phyloP scores from a whole-genome alignment of 768 basidiomycete genomes.

The Tricholoma saponaceum region DNA sequence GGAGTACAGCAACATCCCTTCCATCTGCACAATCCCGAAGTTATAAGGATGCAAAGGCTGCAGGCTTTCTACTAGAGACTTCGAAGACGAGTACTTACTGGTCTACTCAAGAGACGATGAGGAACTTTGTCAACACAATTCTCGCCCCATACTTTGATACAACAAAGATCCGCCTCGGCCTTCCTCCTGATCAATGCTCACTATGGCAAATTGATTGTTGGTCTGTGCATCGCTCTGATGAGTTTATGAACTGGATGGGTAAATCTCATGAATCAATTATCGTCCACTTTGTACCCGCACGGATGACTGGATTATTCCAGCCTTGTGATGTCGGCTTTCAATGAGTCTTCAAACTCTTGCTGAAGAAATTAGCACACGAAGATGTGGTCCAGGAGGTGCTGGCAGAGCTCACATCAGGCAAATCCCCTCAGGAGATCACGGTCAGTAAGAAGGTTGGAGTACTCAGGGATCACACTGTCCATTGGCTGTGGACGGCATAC shows the following conservation, averaged over 20 bases:
- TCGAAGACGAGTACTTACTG: no score
- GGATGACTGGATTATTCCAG: background rate
- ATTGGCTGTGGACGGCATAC: background rate
- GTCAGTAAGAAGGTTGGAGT: background rate
- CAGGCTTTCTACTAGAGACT: constrained; percentile 1
- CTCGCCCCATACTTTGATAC: constrained; percentile 23
- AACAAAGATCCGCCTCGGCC: constrained; percentile 9
- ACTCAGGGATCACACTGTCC: background rate
- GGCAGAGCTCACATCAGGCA: background rate
- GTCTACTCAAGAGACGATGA: constrained; percentile 19
- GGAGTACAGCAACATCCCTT: constrained; percentile 17
- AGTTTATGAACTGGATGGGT: constrained; percentile 7
- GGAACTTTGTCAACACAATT: constrained; percentile 17
- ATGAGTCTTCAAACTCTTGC: background rate
- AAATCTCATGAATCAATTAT: constrained; percentile 3
- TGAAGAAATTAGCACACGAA: background rate
- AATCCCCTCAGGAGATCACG: background rate
- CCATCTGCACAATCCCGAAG: background rate
- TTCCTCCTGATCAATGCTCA: constrained; percentile 14
- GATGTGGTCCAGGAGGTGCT: background rate
- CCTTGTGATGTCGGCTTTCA: background rate
- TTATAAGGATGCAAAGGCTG: background rate
- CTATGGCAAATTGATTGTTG: constrained; percentile 21
- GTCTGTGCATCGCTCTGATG: constrained; percentile 23
- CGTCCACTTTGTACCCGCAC: background rate